Conservation (phyloP, 148 eudicot species). For the Cornus controversa region DNA sequence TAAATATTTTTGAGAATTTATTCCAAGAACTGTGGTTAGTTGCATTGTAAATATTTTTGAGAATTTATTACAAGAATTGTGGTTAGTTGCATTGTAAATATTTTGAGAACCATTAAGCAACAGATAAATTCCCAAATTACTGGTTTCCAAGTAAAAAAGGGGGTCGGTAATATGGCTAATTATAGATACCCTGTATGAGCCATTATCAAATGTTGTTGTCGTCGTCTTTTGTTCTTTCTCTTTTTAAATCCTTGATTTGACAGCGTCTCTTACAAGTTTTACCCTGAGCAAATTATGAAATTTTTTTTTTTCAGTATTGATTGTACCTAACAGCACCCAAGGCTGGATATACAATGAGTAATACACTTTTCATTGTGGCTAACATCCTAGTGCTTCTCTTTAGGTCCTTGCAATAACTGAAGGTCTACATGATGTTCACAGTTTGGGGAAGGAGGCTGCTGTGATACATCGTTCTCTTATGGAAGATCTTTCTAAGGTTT, state of each 20-base stretch:
- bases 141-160: neutral
- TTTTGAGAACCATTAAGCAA: neutral
- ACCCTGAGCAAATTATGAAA: neutral
- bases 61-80: neutral
- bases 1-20: neutral
- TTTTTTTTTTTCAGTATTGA: neutral
- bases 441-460: conserved; percentile 93
- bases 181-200: neutral
- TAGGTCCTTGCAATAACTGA: conserved; percentile 91
- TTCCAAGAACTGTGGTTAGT: no score
- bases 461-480: conserved; percentile 77
- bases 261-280: neutral
- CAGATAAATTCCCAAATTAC: neutral
- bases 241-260: neutral
- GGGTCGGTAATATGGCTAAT: neutral
- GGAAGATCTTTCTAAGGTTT: conserved; percentile 82
- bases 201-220: neutral
- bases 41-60: neutral
- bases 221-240: neutral
- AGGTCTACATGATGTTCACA: conserved; percentile 86
- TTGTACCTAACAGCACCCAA: no score
- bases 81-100: neutral
- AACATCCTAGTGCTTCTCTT: conserved; percentile 1
- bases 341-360: no score
- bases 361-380: neutral